Evolutionary conservation across 2,329 filamentous ascomycete species (phyloP).

Genomic region (Calonectria hawksworthii): DNA sequence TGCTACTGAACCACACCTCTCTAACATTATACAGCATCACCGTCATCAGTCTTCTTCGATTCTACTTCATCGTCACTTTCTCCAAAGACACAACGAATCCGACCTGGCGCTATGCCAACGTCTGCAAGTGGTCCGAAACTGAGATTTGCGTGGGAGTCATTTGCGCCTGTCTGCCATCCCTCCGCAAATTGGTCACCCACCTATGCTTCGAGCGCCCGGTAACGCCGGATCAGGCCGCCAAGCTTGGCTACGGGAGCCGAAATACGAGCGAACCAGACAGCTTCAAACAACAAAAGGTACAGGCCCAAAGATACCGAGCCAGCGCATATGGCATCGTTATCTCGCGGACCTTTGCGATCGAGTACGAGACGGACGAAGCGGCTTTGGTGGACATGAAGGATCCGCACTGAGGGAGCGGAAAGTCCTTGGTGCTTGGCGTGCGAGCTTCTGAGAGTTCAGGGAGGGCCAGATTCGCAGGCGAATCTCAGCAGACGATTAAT

Average conservation of each 20-base stretch:
- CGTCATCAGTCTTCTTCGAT: neutral
- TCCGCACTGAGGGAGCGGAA: neutral
- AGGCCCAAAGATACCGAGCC: neutral
- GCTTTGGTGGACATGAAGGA: neutral
- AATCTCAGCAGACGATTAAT: neutral
- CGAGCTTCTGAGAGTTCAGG: neutral
- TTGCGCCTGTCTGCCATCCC: neutral
- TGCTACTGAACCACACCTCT: accelerated
- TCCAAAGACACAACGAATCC: neutral
- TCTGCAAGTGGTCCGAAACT: neutral
- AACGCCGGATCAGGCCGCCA: neutral
- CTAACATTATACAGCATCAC: neutral
- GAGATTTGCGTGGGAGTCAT: neutral
- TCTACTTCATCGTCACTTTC: neutral
- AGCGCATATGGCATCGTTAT: neutral
- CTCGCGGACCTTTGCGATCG: neutral
- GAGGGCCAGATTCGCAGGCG: neutral
- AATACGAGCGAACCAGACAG: neutral
- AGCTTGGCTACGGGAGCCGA: neutral
- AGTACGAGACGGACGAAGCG: neutral
- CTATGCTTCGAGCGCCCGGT: neutral
- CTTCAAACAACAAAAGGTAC: neutral
- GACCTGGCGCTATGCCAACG: neutral
- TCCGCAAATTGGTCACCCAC: neutral
- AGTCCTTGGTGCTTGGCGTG: neutral